A percentile compares a stretch with the other conserved stretches of the same genome.
Conservation (phyloP, 2,329 filamentous ascomycete species). For the Claviceps monticola region DNA sequence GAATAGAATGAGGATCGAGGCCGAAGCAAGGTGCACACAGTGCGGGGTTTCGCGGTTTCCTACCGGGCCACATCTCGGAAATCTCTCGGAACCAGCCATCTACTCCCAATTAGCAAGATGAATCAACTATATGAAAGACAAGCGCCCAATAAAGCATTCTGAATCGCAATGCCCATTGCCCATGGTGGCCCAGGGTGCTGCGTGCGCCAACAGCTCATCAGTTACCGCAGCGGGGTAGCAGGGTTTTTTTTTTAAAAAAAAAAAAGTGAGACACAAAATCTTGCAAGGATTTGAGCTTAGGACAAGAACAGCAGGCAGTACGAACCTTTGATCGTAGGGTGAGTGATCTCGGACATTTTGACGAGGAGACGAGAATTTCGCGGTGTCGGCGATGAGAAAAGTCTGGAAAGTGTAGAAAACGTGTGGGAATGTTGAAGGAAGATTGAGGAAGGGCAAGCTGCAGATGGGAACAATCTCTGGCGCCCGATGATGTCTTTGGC, state of each 20-base stretch:
- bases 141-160: neutral
- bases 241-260: neutral
- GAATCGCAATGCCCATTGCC: neutral
- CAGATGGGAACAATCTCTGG: conserved; percentile 3
- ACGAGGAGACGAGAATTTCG: conserved; percentile 2
- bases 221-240: conserved; percentile 1
- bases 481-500: conserved; percentile 2
- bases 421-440: neutral
- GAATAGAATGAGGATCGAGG: conserved; percentile 4
- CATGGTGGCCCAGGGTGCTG: neutral
- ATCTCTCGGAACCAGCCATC: conserved; percentile 99
- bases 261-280: neutral
- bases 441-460: neutral
- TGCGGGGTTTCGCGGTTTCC: conserved; percentile 7
- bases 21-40: neutral
- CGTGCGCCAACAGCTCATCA: neutral
- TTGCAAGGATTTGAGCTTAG: neutral
- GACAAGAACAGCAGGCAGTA: conserved; percentile 6
- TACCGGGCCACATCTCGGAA: conserved; percentile 90
- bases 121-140: neutral
- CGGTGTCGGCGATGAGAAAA: conserved; percentile 1
- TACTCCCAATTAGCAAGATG: conserved; percentile 20
- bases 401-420: conserved; percentile 3
- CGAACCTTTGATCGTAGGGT: conserved; percentile 60
- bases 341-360: conserved; percentile 53